phyloP scores from a whole-genome alignment of 768 basidiomycete genomes.

The Neoboletus brunneissimus region DNA sequence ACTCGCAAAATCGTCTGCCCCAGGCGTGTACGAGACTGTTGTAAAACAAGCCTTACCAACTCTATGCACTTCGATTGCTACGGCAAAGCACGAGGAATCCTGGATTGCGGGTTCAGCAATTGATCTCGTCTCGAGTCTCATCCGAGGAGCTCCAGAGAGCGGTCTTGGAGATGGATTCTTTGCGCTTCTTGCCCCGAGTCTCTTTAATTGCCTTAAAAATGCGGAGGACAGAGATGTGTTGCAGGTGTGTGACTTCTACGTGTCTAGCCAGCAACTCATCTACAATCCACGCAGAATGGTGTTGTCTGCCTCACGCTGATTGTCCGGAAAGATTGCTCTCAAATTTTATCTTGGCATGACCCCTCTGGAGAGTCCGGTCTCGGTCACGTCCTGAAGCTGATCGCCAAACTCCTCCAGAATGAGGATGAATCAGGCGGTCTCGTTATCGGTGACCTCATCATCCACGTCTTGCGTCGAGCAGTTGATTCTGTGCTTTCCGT shows the following conservation, averaged over 20 bases:
- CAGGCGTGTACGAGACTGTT: conserved; percentile 67
- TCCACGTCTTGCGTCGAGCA: conserved; percentile 84
- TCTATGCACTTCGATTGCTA: conserved; percentile 62
- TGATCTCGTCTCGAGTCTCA: conserved; percentile 72
- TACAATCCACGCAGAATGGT: conserved; percentile 58
- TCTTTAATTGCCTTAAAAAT: conserved; percentile 65
- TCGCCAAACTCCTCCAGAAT: conserved; percentile 72
- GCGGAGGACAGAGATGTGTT: conserved; percentile 87
- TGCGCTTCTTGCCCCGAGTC: conserved; percentile 62
- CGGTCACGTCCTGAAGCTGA: conserved; percentile 66
- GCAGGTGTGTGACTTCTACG: conserved; percentile 47
- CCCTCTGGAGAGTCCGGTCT: conserved; percentile 69
- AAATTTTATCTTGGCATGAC: conserved; percentile 76
- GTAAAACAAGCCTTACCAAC: conserved; percentile 71
- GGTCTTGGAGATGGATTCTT: conserved; percentile 84
- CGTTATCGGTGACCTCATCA: conserved; percentile 91
- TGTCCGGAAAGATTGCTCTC: conserved; percentile 82
- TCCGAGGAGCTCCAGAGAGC: conserved; percentile 58
- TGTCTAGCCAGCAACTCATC: background rate
- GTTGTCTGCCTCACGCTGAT: conserved; percentile 78
- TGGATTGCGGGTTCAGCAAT: conserved; percentile 80
- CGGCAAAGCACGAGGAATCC: conserved; percentile 58
- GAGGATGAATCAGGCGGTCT: conserved; percentile 92
- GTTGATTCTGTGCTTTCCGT: conserved; percentile 80
- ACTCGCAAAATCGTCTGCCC: conserved; percentile 58